Percentiles rank a stretch among this genome's conserved stretches.
Conservation (phyloP, 2,329 filamentous ascomycete genomes). For the Alternaria burnsii region DNA sequence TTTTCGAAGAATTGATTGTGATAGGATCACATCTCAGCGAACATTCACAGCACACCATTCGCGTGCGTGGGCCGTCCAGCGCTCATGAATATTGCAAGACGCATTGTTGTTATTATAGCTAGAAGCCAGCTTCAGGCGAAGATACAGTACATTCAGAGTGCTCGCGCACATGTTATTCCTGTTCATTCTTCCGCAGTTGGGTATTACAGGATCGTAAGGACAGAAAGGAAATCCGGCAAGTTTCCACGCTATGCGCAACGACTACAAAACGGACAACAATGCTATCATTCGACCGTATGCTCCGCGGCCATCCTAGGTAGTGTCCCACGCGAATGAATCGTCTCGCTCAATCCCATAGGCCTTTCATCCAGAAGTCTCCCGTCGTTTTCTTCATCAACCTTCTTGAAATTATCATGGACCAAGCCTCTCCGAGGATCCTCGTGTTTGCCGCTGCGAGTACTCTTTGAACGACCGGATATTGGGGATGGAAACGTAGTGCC, state of each 20-base stretch:
- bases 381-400: constrained; percentile 26
- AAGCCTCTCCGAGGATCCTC: constrained; percentile 21
- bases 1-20: neutral
- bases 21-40: neutral
- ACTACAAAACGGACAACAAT: neutral
- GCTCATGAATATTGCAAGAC: neutral
- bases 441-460: neutral
- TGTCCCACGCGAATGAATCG: constrained; percentile 24
- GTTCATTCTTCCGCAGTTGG: neutral
- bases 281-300: constrained; percentile 17
- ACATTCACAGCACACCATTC: neutral
- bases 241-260: neutral
- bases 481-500: constrained; percentile 17
- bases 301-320: constrained; percentile 24
- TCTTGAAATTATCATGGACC: constrained; percentile 18
- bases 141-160: neutral
- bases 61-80: neutral
- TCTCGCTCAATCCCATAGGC: constrained; percentile 27
- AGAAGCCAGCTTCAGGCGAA: constrained; percentile 4
- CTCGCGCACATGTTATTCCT: neutral
- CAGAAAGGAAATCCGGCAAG: neutral
- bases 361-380: constrained; percentile 27
- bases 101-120: constrained; percentile 1
- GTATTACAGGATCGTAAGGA: constrained; percentile 3
- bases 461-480: constrained; percentile 2